These are phyloP conservation scores for Ustilago bromivora DNA, from an alignment of 1,284 basidiomycete species.

Conservation along the genomic window DNA sequence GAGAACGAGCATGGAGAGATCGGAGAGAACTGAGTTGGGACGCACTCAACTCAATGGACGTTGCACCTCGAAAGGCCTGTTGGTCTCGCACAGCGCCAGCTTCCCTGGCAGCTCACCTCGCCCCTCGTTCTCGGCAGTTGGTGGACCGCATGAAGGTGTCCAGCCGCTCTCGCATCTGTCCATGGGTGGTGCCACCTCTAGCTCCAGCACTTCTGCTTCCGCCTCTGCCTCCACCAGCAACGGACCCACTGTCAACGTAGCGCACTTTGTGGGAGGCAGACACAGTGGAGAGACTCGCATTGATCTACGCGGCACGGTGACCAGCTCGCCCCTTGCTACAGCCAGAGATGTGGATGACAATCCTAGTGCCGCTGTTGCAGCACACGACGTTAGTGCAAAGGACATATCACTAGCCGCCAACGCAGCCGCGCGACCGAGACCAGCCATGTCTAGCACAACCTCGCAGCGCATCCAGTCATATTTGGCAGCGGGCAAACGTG, in stretches of 20 bases:
- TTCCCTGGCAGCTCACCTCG: constrained; percentile 48
- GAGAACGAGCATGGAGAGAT: constrained; percentile 51
- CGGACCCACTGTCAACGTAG: constrained; percentile 46
- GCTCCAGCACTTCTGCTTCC: constrained; percentile 28
- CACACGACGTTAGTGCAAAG: constrained; percentile 26
- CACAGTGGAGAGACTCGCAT: constrained; percentile 55
- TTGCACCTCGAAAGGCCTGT: constrained; percentile 17
- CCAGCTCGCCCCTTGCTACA: constrained; percentile 28
- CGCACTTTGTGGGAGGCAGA: constrained; percentile 43
- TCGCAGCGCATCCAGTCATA: constrained; percentile 55
- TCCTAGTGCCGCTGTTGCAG: background rate
- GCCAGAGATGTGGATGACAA: constrained; percentile 11
- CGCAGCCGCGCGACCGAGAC: constrained; percentile 26
- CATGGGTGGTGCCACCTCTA: constrained; percentile 1
- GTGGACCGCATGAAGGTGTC: constrained; percentile 42
- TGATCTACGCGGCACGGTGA: constrained; percentile 48
- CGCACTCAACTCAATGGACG: constrained; percentile 21
- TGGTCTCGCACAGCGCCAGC: constrained; percentile 49
- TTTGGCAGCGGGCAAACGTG: constrained; percentile 53
- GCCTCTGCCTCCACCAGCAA: constrained; percentile 43
- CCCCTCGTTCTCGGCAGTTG: constrained; percentile 33
- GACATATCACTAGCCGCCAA: constrained; percentile 40
- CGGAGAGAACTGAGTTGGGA: constrained; percentile 19
- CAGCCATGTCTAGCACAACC: constrained; percentile 19
- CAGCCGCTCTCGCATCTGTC: constrained; percentile 34